Evolutionary conservation across 164 flowering plant species (phyloP), one percentile per base, ranked within the genome.

Genomic region (Sedum album): DNA sequence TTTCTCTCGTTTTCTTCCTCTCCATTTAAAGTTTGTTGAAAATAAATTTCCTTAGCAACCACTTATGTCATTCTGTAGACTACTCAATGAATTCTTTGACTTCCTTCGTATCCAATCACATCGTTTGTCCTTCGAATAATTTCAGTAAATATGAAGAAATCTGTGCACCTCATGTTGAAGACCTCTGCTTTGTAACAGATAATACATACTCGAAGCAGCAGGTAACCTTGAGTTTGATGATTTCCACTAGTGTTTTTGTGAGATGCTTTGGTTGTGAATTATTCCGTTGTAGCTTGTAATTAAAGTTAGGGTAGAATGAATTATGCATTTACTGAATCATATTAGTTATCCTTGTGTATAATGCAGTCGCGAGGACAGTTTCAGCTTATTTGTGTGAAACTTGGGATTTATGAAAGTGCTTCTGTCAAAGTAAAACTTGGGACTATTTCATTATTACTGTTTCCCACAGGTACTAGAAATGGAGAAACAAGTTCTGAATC

Each of bases 181-280:
- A 86, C 42, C 81, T 88, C 69, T 84, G 90, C 82, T 79, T 79
- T 73, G 86, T 88, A 72, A 88, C 90, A 10, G 93, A 86, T 69
- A 82, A 77, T 72, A 86, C 93, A 35, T 88, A 86, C 75, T 71
- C 79, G 36, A 82, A 72, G 75, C 82, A 18, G 60, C 80, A 82
- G 82, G 85, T 80, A 72, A 26, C 18, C 61, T 25, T 55, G 1
- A 3, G 28, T 8, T 25, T 2, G 31, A 31, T 3, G n/a, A 51
- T 66, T 26, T n/a, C n/a, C n/a, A 7, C 53, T 38, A 26, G 53
- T 21, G 51, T 26, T 65, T 65, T 46, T 57, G 15, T 25, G 9
- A 30, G 31, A 51, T 61, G 6, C 69, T 39, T 39, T 63, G 48
- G 23, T 63, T 55, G 31, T 11, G 11, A 25, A 55, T 13, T 55